Evolutionary conservation across 2,329 filamentous ascomycete genomes (phyloP).

Genomic region (Magnaporthiopsis rhizophila): DNA sequence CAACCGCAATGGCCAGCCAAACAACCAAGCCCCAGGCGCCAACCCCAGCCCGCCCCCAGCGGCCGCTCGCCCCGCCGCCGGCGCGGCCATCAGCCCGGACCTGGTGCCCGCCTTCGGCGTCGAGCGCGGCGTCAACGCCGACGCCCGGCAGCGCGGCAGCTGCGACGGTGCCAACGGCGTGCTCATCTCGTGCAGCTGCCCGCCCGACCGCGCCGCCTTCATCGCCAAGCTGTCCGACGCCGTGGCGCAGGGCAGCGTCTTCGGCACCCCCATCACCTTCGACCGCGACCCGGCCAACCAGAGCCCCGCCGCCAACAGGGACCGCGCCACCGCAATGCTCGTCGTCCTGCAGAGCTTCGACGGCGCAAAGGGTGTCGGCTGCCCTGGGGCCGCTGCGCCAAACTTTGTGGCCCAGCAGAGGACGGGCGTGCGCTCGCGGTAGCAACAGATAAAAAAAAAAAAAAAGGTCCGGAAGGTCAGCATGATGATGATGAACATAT

Average conservation of each 20-base stretch:
- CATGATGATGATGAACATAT: not conserved
- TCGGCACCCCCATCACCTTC: constrained; percentile 11
- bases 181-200: constrained; percentile 14
- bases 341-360: constrained; percentile 14
- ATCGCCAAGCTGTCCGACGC: constrained; percentile 10
- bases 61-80: not conserved
- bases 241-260: constrained; percentile 10
- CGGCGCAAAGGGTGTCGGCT: constrained; percentile 12
- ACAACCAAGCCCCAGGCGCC: no score
- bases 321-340: constrained; percentile 11
- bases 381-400: constrained; percentile 13
- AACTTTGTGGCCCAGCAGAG: constrained; percentile 13
- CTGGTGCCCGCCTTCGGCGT: constrained; percentile 9
- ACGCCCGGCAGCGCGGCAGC: constrained; percentile 7
- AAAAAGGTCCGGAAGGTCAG: no score
- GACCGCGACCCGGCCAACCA: constrained; percentile 12
- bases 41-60: not conserved
- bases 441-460: no score
- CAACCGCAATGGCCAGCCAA: no score
- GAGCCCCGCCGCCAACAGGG: constrained; percentile 10
- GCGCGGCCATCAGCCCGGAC: not conserved
- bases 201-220: constrained; percentile 12
- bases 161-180: constrained; percentile 12
- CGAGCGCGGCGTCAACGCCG: constrained; percentile 2
- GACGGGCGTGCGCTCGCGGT: constrained; percentile 7